Evolutionary conservation across 2,329 filamentous ascomycete species (phyloP).

Genomic region (Anthostomella pinea): DNA sequence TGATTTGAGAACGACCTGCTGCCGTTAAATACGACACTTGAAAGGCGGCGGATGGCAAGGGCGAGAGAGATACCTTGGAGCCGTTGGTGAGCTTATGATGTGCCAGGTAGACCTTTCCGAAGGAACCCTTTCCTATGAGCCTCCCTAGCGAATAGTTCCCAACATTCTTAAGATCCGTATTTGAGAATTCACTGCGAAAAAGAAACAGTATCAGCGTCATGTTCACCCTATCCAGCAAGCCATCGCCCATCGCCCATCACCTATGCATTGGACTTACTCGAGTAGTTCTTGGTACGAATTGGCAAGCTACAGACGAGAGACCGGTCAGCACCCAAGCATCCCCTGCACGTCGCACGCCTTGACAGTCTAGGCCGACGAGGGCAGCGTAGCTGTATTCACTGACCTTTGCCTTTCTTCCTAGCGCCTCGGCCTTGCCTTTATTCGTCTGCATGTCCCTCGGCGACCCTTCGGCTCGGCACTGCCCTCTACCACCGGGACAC

Average conservation of each 20-base stretch:
- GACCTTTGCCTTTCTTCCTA: conserved; percentile 37
- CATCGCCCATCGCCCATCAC: too few species aligned
- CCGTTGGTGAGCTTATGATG: conserved; percentile 97
- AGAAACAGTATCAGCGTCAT: conserved; percentile 8
- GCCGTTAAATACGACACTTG: conserved; percentile 12
- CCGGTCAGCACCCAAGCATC: conserved; percentile 10
- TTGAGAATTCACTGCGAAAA: conserved; percentile 77
- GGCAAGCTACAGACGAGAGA: conserved; percentile 65
- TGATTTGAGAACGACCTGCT: conserved; percentile 93
- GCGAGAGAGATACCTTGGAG: conserved; percentile 75
- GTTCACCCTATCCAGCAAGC: too few species aligned
- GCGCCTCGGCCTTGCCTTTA: conserved; percentile 46
- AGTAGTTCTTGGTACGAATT: conserved; percentile 95
- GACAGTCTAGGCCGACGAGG: background rate
- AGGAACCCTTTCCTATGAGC: conserved; percentile 95
- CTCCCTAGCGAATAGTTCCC: conserved; percentile 92
- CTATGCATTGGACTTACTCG: conserved; percentile 66
- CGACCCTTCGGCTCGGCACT: conserved; percentile 16
- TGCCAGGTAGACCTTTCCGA: conserved; percentile 96
- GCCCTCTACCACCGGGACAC: conserved; percentile 20
- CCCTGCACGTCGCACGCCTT: too few species aligned
- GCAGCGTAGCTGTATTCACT: conserved; percentile 6
- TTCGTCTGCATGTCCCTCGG: conserved; percentile 36
- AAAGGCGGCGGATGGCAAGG: conserved; percentile 3
- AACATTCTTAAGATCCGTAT: conserved; percentile 84